A percentile compares a stretch with the other conserved stretches of the same genome.
Evolutionary conservation across 345 rosid species (phyloP).

Genomic region (Ceriops decandra): DNA sequence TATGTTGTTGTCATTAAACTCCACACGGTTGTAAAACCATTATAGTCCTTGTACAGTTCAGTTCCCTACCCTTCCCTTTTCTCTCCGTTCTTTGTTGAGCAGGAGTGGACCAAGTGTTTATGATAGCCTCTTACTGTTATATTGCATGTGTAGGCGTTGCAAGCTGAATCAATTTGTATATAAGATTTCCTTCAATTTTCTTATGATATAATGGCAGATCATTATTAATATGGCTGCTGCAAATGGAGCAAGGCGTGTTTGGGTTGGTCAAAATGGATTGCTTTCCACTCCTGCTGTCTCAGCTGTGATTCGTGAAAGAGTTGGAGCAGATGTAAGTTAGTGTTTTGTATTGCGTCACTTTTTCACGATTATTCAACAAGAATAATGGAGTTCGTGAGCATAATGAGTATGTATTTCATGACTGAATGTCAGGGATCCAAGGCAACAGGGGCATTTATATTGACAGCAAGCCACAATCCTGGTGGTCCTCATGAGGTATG

Average conservation of each 20-base stretch:
- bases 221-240: conserved; percentile 93
- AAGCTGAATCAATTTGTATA: neutral
- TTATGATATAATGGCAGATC: conserved; percentile 44
- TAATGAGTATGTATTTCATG: conserved; percentile 8
- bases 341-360: conserved; percentile 12
- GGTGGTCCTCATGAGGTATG: conserved; percentile 97
- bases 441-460: conserved; percentile 89
- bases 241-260: conserved; percentile 87
- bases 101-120: no score
- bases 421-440: conserved; percentile 72
- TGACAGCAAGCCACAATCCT: conserved; percentile 99
- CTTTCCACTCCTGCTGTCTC: conserved; percentile 99
- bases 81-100: no score
- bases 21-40: no score
- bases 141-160: neutral
- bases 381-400: neutral
- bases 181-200: neutral
- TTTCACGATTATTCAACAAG: neutral
- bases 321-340: conserved; percentile 79
- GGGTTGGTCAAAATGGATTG: conserved; percentile 95
- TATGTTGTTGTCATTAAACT: no score
- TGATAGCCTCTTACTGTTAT: neutral
- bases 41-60: no score
- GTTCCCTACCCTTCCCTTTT: no score
- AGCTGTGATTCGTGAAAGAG: conserved; percentile 90